phyloP scores from a whole-genome alignment of 2,329 filamentous ascomycete species.

The Parastagonospora avenae region DNA sequence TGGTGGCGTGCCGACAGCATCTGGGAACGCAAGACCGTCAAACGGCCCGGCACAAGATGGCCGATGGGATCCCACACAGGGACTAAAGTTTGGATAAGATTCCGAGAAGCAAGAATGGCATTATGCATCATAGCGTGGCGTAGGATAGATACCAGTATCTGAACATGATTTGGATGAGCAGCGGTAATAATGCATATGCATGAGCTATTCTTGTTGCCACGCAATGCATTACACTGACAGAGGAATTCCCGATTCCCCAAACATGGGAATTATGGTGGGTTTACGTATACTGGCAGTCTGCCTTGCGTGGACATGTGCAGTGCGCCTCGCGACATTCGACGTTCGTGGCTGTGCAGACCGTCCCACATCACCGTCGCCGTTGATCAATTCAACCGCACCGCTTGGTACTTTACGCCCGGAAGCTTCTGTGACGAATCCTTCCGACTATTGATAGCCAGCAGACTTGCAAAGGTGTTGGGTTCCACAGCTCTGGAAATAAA shows the following conservation, averaged over 20 bases:
- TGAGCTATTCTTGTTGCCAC: neutral
- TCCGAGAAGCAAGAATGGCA: neutral
- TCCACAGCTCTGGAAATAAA: no score
- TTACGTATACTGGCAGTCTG: constrained; percentile 23
- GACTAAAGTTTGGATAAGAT: constrained; percentile 46
- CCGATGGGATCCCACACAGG: constrained; percentile 48
- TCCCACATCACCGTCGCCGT: constrained; percentile 5
- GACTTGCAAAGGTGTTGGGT: neutral
- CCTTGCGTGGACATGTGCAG: constrained; percentile 24
- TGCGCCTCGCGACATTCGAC: constrained; percentile 24
- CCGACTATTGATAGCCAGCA: no score
- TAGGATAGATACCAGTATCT: neutral
- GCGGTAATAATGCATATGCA: neutral
- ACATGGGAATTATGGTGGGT: constrained; percentile 10
- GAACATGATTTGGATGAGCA: neutral
- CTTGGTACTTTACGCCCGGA: neutral
- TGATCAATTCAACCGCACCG: constrained; percentile 14
- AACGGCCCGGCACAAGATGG: constrained; percentile 43
- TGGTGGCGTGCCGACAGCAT: constrained; percentile 51
- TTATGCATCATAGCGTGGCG: constrained; percentile 1
- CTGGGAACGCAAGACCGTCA: constrained; percentile 36
- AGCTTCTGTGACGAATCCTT: no score
- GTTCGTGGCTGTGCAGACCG: constrained; percentile 28
- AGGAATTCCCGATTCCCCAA: neutral
- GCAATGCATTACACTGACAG: neutral